These are phyloP conservation scores for Hanseniaspora sp. DNA, from an alignment of 1,139 yeast genomes.

Conservation along the genomic window DNA sequence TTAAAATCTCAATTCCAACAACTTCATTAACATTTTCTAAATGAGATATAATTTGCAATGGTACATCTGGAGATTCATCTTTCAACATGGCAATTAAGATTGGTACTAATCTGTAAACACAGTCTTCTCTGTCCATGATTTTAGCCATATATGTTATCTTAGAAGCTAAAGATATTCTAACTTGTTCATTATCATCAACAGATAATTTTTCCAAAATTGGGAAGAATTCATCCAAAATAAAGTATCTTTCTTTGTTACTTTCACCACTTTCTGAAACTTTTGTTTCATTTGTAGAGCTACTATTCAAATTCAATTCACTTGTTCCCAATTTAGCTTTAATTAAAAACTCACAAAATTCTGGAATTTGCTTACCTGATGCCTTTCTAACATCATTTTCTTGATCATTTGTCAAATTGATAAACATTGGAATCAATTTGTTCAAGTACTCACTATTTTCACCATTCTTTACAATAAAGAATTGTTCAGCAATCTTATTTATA, in stretches of 20 bases:
- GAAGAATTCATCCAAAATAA: conserved; percentile 57
- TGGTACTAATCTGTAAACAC: conserved; percentile 75
- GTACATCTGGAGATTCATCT: conserved; percentile 94
- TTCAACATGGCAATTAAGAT: conserved; percentile 85
- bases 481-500: conserved; percentile 61
- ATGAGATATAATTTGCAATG: conserved; percentile 85
- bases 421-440: conserved; percentile 26
- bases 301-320: conserved; percentile 40
- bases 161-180: conserved; percentile 82
- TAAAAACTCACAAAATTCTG: conserved; percentile 47
- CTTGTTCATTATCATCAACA: conserved; percentile 85
- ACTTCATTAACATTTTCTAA: conserved; percentile 86
- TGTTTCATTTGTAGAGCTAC: conserved; percentile 88
- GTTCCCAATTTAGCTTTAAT: conserved; percentile 26
- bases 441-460: conserved; percentile 7
- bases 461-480: conserved; percentile 35
- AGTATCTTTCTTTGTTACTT: conserved; percentile 27
- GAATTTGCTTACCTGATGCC: conserved; percentile 20
- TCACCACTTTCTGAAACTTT: conserved; percentile 82
- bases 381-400: conserved; percentile 20
- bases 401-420: conserved; percentile 35
- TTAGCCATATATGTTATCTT: conserved; percentile 84
- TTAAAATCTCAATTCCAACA: conserved; percentile 77
- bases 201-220: conserved; percentile 79
- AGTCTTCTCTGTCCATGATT: conserved; percentile 69